Percentiles rank a stretch among this genome's conserved stretches.
These are phyloP conservation scores for Plasmodium adleri DNA, from an alignment of 169 alveolate species.

Conservation along the genomic window DNA sequence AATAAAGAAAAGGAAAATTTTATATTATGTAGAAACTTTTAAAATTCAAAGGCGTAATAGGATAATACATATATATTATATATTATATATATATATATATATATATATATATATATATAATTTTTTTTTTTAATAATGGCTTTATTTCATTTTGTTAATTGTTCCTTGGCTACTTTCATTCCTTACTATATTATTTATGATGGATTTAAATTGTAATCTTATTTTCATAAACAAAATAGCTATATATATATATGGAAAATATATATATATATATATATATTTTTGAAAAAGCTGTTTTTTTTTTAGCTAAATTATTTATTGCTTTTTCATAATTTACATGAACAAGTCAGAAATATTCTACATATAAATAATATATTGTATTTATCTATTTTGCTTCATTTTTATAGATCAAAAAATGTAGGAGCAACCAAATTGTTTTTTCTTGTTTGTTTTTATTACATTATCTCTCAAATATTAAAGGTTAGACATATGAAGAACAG, in stretches of 20 bases:
- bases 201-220: conserved; percentile 60
- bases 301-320: background rate
- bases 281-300: background rate
- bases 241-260: background rate
- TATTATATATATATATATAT: background rate
- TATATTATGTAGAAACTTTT: conserved; percentile 17
- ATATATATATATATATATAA: no score
- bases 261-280: background rate
- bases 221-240: background rate
- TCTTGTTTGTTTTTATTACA: conserved; percentile 30
- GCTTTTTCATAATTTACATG: background rate
- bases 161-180: conserved; percentile 48
- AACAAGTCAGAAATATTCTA: background rate
- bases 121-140: conserved; percentile 20
- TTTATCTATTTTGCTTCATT: background rate
- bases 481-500: conserved; percentile 9
- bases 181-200: conserved; percentile 60
- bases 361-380: background rate
- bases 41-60: background rate
- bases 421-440: conserved; percentile 55
- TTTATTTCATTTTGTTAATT: conserved; percentile 62
- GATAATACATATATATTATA: background rate
- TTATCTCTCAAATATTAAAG: conserved; percentile 50
- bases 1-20: background rate
- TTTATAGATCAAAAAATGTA: conserved; percentile 64